Conservation (phyloP, 306 rosid genomes). For the Malus fusca region DNA sequence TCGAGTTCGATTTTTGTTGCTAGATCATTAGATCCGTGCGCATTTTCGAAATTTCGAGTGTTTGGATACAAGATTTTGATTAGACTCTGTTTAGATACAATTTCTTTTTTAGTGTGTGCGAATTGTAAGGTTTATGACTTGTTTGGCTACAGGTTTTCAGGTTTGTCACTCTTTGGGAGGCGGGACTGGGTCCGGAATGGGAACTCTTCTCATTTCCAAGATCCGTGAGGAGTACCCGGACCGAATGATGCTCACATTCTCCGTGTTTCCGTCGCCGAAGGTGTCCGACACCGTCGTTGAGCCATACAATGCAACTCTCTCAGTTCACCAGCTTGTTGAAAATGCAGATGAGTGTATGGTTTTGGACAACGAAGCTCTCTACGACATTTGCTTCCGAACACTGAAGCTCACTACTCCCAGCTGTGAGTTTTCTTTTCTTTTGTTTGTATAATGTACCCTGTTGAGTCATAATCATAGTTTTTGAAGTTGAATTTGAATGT, state of each 20-base stretch:
- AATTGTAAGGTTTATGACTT: not conserved
- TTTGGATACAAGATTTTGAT: not conserved
- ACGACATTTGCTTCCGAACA: slow-evolving; percentile 54
- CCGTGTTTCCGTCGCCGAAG: slow-evolving; percentile 55
- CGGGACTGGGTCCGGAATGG: slow-evolving; percentile 65
- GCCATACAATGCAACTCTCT: slow-evolving; percentile 57
- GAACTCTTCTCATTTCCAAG: slow-evolving; percentile 53
- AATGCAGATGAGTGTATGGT: slow-evolving; percentile 65
- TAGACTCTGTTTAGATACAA: not conserved
- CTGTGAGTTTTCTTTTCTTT: slow-evolving; percentile 30
- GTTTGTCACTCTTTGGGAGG: slow-evolving; percentile 59
- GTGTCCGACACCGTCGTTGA: slow-evolving; percentile 60
- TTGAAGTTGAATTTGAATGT: not conserved
- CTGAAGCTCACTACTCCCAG: slow-evolving; percentile 59
- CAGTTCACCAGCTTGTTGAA: slow-evolving; percentile 60
- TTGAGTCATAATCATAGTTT: not conserved
- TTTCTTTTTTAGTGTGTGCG: not conserved
- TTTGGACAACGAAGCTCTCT: slow-evolving; percentile 55
- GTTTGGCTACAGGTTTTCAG: slow-evolving; percentile 39
- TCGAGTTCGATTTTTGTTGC: not conserved
- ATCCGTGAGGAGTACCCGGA: slow-evolving; percentile 56
- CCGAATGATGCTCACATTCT: slow-evolving; percentile 57
- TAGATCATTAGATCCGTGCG: not conserved
- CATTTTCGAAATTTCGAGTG: not conserved
- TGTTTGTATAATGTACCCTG: not conserved